Conservation (phyloP, 495 filamentous ascomycete species). For the Trichoderma gamsii region DNA sequence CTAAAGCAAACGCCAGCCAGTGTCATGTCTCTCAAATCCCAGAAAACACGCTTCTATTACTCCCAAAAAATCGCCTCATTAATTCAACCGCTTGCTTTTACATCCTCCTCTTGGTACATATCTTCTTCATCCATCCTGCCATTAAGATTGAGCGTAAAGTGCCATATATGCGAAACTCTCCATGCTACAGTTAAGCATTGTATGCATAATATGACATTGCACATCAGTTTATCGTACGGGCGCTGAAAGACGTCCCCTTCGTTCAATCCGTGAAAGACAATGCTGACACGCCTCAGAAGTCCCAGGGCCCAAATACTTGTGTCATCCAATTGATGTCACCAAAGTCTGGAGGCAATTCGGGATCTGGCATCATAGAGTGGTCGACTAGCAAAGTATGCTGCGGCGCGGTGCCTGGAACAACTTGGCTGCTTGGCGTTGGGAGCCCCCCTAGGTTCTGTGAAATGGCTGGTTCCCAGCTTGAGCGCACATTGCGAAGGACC, state of each 20-base stretch:
- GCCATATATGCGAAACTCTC: too few relatives aligned
- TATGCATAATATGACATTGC: too few relatives aligned
- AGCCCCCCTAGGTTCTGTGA: neutral
- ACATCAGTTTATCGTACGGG: neutral
- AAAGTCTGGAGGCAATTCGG: neutral
- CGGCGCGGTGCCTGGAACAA: neutral
- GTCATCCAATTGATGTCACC: conserved; percentile 15
- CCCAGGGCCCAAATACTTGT: conserved; percentile 15
- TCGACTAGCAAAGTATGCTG: neutral
- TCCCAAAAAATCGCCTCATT: too few relatives aligned
- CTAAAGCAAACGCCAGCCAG: too few relatives aligned
- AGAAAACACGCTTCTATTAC: too few relatives aligned
- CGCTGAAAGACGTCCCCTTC: neutral
- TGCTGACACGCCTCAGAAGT: neutral
- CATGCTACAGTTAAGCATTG: too few relatives aligned
- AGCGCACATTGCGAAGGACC: conserved; percentile 11
- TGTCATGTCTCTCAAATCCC: too few relatives aligned
- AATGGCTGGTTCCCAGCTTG: conserved; percentile 14
- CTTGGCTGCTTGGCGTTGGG: conserved; percentile 13
- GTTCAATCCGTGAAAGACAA: neutral
- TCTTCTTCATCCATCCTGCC: too few relatives aligned
- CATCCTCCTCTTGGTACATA: too few relatives aligned
- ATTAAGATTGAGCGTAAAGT: too few relatives aligned
- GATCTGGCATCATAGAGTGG: conserved; percentile 9
- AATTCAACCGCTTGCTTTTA: too few relatives aligned